Base-by-base conservation (phyloP, 2,329 filamentous ascomycete species). In the Kalmusia sp. region DNA sequence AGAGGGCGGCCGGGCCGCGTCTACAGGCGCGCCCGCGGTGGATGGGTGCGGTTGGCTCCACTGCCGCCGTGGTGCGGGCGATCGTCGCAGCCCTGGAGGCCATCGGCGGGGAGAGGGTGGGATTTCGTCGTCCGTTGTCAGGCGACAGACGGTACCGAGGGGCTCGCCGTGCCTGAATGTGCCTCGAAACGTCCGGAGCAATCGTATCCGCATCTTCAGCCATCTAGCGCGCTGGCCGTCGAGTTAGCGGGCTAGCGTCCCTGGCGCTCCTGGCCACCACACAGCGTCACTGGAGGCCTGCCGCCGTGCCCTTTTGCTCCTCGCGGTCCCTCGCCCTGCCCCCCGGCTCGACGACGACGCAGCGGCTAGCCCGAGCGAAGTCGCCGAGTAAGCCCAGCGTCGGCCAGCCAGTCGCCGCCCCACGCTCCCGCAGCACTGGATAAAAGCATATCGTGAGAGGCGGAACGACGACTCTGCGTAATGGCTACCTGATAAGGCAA, bases 121-220 rank as follows among this genome's bases (percentile, higher is more conserved):
- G 31, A 37, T 17, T 28, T n/a, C n/a, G n/a, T n/a, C n/a, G n/a
- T n/a, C n/a, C n/a, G n/a, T n/a, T n/a, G n/a, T n/a, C n/a, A n/a
- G n/a, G n/a, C n/a, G n/a, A n/a, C 38, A 27, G 9, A 27, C 25
- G 33, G 43, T 37, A 21, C 38, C 30, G 25, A 41, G 49, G 43
- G 22, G 34, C 37, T 21, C 22, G 37, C 37, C n/a, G 37, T 21
- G 37, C 37, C 17, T 39, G 17, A 25, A 14, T n/a, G 39, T 43
- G 22, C 39, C 39, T 33, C 25, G 46, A 56, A 57, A 53, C 38
- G 51, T 55, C 55, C 51, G 57, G 58, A 62, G 57, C 57, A 57
- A 55, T 62, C 54, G 52, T 12, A 46, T 60, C 57, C 47, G 52
- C 34, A 37, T 17, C 30, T n/a, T 40, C 31, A 21, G 39, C 15